Percentiles rank a stretch among this genome's conserved stretches.
These are phyloP conservation scores for Coemansia sp. DNA, from an alignment of 192 early-diverging fungal species.

Conservation along the genomic window DNA sequence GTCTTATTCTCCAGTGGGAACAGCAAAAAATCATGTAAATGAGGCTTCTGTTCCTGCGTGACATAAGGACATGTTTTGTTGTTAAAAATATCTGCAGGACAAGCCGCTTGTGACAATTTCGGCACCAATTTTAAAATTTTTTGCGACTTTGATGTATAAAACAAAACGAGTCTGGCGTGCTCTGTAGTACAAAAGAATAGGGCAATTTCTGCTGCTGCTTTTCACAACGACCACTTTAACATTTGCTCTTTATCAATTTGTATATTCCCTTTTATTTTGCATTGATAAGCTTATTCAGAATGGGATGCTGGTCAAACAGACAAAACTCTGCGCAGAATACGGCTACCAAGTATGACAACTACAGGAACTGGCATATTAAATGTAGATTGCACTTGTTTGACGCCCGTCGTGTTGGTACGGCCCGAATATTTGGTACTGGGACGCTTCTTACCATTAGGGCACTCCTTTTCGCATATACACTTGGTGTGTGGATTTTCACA, in stretches of 20 bases:
- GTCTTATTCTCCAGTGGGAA: background rate
- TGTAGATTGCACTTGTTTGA: constrained; percentile 34
- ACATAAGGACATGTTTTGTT: background rate
- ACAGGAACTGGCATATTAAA: constrained; percentile 12
- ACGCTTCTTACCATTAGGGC: constrained; percentile 10
- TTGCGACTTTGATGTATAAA: background rate
- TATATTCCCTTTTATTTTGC: background rate
- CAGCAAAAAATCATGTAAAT: background rate
- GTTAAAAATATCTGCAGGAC: background rate
- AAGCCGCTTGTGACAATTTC: background rate
- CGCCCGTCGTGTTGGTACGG: constrained; percentile 18
- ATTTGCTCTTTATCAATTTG: background rate
- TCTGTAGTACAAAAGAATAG: background rate
- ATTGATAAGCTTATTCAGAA: background rate
- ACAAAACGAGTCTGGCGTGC: background rate
- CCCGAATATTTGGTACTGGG: constrained; percentile 24
- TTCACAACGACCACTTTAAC: background rate
- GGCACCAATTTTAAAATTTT: too few species aligned
- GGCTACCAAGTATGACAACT: background rate
- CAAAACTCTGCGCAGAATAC: background rate
- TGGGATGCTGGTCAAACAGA: constrained; percentile 1
- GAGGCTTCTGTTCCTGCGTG: background rate
- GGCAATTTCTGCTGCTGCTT: background rate
- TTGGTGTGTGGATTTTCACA: constrained; percentile 31
- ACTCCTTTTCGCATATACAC: constrained; percentile 29